Conservation (phyloP, 805 yeast species). For the Wickerhamomyces silvicola region DNA sequence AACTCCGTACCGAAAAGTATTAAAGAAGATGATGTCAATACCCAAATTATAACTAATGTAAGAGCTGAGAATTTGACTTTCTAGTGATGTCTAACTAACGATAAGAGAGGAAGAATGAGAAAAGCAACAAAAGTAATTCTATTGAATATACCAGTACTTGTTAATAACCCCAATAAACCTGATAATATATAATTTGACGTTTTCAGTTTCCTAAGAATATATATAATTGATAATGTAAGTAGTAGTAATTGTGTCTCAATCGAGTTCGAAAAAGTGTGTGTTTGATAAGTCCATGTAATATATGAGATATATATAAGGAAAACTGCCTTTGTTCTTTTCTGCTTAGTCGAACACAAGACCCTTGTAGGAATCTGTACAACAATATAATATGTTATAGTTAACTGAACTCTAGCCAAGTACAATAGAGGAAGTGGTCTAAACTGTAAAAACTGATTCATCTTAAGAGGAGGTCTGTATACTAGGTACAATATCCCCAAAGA, state of each 20-base stretch:
- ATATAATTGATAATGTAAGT: constrained; percentile 36
- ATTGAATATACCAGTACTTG: constrained; percentile 72
- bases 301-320: constrained; percentile 50
- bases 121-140: constrained; percentile 79
- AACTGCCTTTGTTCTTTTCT: constrained; percentile 35
- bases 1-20: constrained; percentile 49
- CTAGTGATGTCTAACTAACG: constrained; percentile 37
- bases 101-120: constrained; percentile 54
- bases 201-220: constrained; percentile 17
- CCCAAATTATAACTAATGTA: constrained; percentile 29
- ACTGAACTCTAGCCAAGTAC: constrained; percentile 46
- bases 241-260: constrained; percentile 52
- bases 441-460: constrained; percentile 26
- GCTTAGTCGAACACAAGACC: constrained; percentile 40
- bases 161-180: constrained; percentile 38
- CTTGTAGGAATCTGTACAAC: constrained; percentile 34
- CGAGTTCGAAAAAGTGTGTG: constrained; percentile 87
- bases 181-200: constrained; percentile 14
- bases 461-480: constrained; percentile 61
- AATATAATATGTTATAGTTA: constrained; percentile 30
- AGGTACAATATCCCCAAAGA: constrained; percentile 64
- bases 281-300: constrained; percentile 71
- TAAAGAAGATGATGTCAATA: constrained; percentile 28
- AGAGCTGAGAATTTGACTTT: constrained; percentile 29
- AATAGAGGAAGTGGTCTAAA: constrained; percentile 45